These are phyloP conservation scores for Ambrosiella xylebori DNA, from an alignment of 2,329 filamentous ascomycete species.

Conservation along the genomic window DNA sequence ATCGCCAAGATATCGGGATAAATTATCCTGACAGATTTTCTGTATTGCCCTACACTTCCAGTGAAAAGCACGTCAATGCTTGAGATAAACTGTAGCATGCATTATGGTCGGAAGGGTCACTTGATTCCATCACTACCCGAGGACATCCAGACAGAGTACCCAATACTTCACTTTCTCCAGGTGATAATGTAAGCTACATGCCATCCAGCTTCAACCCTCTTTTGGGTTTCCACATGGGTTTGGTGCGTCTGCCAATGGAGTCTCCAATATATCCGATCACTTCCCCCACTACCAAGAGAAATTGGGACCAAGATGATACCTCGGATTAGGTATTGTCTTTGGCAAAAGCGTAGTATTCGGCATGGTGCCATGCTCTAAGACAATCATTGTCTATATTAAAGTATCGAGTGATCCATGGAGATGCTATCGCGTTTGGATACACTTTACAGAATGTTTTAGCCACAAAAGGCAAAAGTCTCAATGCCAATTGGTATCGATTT, in stretches of 20 bases:
- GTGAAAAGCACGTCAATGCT: too few relatives aligned
- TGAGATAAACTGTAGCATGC: too few relatives aligned
- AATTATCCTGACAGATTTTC: too few relatives aligned
- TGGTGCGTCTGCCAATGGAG: neutral
- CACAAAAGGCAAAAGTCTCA: neutral
- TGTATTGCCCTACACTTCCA: too few relatives aligned
- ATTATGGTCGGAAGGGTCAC: neutral
- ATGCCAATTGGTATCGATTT: neutral
- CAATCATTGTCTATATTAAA: neutral
- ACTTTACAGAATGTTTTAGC: neutral
- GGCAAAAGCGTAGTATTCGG: neutral
- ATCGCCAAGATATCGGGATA: too few relatives aligned
- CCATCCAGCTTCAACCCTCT: neutral
- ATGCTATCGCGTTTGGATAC: neutral
- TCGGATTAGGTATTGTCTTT: neutral
- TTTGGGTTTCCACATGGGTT: neutral
- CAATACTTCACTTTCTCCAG: neutral
- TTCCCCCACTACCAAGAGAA: neutral
- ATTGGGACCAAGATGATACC: neutral
- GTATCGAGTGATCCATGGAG: neutral
- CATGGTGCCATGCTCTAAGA: neutral
- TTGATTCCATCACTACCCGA: neutral
- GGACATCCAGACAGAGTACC: neutral
- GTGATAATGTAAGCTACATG: neutral
- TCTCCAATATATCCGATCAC: neutral